A percentile compares a stretch with the other conserved stretches of the same genome.
Conservation (phyloP, 139 green algal species). For the Chloropicon primus region DNA sequence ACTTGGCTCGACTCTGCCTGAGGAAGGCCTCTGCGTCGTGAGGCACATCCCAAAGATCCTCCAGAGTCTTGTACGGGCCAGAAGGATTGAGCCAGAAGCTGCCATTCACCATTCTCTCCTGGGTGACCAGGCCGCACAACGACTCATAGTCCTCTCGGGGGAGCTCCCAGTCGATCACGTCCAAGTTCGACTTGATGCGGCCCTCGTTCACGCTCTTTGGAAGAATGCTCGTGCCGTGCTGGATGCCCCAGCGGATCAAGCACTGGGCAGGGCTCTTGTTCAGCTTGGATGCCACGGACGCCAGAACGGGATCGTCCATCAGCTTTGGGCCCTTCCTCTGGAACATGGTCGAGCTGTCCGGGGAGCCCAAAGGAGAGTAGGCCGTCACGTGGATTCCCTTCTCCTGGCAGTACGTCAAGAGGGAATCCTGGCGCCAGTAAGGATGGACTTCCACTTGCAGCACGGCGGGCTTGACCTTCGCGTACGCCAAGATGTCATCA, state of each 20-base stretch:
- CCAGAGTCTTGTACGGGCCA: conserved; percentile 56
- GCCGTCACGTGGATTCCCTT: conserved; percentile 74
- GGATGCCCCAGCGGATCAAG: conserved; percentile 75
- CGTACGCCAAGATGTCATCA: conserved; percentile 17
- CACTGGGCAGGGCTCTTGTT: conserved; percentile 47
- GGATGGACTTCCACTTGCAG: conserved; percentile 82
- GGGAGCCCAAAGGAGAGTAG: conserved; percentile 74
- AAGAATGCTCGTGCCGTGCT: conserved; percentile 74
- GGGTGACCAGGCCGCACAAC: conserved; percentile 27
- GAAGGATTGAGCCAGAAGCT: conserved; percentile 38
- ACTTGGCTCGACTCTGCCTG: no score
- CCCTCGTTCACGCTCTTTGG: conserved; percentile 62
- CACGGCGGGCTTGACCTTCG: background rate
- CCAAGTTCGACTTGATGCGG: conserved; percentile 70
- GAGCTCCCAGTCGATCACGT: conserved; percentile 57
- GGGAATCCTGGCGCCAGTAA: conserved; percentile 64
- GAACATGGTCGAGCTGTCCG: conserved; percentile 58
- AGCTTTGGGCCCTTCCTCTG: conserved; percentile 30
- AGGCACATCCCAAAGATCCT: conserved; percentile 71
- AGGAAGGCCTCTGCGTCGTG: background rate
- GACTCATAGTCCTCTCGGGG: conserved; percentile 30
- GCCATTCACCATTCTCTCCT: conserved; percentile 51
- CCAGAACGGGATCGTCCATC: conserved; percentile 47
- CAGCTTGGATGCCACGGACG: conserved; percentile 32
- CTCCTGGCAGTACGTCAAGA: conserved; percentile 44